phyloP scores from a whole-genome alignment of 768 basidiomycete species.

The Clitopilus passeckerianus region DNA sequence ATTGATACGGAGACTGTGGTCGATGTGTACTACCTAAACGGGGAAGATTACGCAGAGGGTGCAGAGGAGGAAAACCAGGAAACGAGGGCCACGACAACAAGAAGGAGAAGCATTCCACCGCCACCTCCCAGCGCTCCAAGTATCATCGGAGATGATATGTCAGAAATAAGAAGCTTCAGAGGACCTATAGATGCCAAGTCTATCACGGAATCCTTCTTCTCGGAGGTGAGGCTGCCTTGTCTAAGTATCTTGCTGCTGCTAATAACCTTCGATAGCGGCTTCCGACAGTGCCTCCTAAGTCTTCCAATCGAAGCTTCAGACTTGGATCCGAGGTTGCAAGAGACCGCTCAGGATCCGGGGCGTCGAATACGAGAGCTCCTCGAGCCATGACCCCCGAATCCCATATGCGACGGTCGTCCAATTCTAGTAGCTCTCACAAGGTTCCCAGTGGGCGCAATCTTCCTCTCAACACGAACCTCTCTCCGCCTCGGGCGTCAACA shows the following conservation, averaged over 20 bases:
- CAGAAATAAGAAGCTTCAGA: slow-evolving; percentile 2
- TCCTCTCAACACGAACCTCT: background rate
- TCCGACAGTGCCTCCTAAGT: background rate
- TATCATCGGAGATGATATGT: background rate
- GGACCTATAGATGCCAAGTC: background rate
- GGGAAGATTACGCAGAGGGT: slow-evolving; percentile 24
- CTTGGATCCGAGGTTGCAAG: background rate
- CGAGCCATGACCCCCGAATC: background rate
- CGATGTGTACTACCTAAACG: slow-evolving; percentile 41
- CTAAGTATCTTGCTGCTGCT: background rate
- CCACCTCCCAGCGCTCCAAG: slow-evolving; percentile 1
- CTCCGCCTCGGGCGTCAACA: background rate
- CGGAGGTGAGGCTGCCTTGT: background rate
- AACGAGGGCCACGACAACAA: slow-evolving; percentile 3
- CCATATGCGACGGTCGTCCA: background rate
- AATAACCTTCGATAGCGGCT: background rate
- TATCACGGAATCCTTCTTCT: background rate
- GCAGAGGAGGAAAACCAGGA: slow-evolving; percentile 16
- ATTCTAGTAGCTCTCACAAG: background rate
- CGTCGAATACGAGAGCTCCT: background rate
- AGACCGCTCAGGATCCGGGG: background rate
- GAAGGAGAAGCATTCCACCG: slow-evolving; percentile 6
- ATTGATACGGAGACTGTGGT: slow-evolving; percentile 29
- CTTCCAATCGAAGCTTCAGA: background rate
- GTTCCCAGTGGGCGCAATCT: background rate